Evolutionary conservation across 1,284 basidiomycete species (phyloP).

Genomic region (Kwoniella shivajii): DNA sequence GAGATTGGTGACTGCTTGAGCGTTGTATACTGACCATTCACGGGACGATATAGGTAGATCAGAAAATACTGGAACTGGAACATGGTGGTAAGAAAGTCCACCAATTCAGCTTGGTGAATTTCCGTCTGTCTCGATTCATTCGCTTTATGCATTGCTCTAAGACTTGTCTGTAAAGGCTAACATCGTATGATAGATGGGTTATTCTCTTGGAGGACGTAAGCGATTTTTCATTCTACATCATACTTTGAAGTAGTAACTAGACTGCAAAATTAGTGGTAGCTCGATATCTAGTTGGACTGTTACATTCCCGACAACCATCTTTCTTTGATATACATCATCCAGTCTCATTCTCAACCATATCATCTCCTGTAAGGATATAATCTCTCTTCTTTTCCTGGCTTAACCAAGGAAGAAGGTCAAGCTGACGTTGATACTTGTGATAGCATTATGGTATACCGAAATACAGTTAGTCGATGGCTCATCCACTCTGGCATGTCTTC

Average conservation of each 20-base stretch:
- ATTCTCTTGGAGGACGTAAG: constrained; percentile 51
- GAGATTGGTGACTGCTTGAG: too few species aligned
- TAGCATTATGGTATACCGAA: constrained; percentile 43
- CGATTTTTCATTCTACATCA: neutral
- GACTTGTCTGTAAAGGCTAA: neutral
- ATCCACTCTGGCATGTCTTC: neutral
- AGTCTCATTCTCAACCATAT: constrained; percentile 46
- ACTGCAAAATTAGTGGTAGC: constrained; percentile 41
- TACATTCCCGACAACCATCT: constrained; percentile 44
- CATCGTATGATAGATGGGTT: constrained; percentile 38
- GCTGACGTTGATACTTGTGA: neutral
- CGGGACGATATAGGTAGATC: constrained; percentile 50
- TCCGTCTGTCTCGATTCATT: neutral
- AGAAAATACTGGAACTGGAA: constrained; percentile 38
- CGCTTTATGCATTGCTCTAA: neutral
- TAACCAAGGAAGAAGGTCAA: neutral
- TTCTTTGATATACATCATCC: constrained; percentile 47
- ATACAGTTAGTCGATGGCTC: constrained; percentile 36
- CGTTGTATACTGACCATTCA: too few species aligned
- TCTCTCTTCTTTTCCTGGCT: neutral
- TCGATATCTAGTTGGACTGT: constrained; percentile 47
- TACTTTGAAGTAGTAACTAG: neutral
- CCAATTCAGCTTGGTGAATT: constrained; percentile 46
- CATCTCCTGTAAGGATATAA: constrained; percentile 46
- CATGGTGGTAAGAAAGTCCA: constrained; percentile 31